Evolutionary conservation across 1,139 yeast genomes (phyloP).

Genomic region (Geotrichum reessii): DNA sequence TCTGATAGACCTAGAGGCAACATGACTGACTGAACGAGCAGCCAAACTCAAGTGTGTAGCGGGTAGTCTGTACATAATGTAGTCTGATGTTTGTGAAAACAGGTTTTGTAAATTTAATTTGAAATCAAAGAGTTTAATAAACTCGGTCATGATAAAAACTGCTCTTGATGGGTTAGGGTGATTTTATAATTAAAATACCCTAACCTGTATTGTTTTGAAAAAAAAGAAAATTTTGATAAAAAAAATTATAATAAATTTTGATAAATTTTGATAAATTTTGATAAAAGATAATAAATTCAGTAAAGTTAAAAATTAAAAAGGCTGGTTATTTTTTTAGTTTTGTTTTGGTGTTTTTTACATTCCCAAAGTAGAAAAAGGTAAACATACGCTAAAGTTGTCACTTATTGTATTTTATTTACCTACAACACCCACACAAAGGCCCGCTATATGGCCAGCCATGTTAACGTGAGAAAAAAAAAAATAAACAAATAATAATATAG

Average conservation of each 20-base stretch:
- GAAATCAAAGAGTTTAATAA: background rate
- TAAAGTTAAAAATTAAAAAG: background rate
- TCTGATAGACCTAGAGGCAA: background rate
- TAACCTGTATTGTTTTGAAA: no score
- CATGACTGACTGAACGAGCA: slow-evolving; percentile 1
- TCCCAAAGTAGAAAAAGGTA: background rate
- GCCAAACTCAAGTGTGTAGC: background rate
- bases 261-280: no score
- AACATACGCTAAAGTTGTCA: background rate
- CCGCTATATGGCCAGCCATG: background rate
- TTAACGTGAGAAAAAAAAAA: background rate
- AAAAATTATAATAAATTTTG: no score
- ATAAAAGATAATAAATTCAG: no score
- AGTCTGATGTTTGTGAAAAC: background rate
- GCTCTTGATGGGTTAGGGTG: background rate
- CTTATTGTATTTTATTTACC: background rate
- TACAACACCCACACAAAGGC: background rate
- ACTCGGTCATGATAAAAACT: background rate
- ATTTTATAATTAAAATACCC: background rate
- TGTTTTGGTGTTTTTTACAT: background rate
- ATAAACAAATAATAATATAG: background rate
- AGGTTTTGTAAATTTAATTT: background rate
- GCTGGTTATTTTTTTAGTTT: background rate
- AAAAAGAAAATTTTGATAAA: background rate
- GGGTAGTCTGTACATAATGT: background rate